Evolutionary conservation across 148 eudicot genomes (phyloP), one percentile per base, ranked within the genome.

Genomic region (Beta vulgaris): DNA sequence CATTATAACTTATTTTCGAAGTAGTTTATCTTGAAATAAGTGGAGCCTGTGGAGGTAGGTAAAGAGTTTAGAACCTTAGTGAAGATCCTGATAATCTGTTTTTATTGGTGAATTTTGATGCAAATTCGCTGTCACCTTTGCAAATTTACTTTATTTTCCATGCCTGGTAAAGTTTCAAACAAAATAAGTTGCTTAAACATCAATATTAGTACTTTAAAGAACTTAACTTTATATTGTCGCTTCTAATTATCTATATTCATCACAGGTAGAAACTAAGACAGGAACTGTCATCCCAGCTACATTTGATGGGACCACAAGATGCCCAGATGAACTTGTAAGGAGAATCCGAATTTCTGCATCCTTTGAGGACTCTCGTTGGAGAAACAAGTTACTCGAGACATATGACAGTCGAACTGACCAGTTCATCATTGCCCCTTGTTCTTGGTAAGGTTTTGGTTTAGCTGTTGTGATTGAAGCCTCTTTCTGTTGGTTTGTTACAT

Each of bases 261-360:
- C 76, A 76, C 84, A 95, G 98, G 86, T 89, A 28, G 94, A 95
- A 69, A 88, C 93, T 68, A 84, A 82, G 65, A 92, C 82, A 14
- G 99, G 99, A 77, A 84, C 78, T 44, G 43, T 90, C 19, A 54
- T 75, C 49, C 99, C 97, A 40, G 89, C 97, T 71, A 81, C 82
- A 76, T 95, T 92, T 74, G 96, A 95, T 80, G 74, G 73, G 39
- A 90, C 85, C 21, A 87, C 96, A 42, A 89, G 97, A 80, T 86
- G 93, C 68, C 97, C 99, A 2, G 97, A 95, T 81, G 97, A 89
- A 75, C 61, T 92, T 68, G 91, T 95, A 28, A 85, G 97, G 70
- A 86, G 96, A 85, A 80, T 89, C 76, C 88, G 99, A 35, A 25
- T 95, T 43, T 51, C 83, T 73, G 86, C 94, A 49, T 80, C 86